phyloP scores from a whole-genome alignment of 202 grass and related monocot genomes.

The Carex arenaria region DNA sequence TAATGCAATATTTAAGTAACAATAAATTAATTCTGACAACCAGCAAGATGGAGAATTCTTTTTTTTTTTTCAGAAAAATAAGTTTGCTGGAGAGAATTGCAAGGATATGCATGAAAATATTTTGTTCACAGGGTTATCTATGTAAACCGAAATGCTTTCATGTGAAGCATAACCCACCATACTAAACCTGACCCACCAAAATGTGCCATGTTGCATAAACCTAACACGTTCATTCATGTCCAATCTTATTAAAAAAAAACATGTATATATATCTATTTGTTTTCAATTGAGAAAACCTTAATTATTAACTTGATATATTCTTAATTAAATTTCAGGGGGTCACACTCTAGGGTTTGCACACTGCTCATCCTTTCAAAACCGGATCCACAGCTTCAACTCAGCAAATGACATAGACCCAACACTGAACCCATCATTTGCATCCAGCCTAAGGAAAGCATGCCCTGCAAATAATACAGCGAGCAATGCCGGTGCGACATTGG shows the following conservation, averaged over 20 bases:
- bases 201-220: slow-evolving; percentile 8
- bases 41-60: too few relatives aligned
- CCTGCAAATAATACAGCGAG: slow-evolving; percentile 57
- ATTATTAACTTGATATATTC: neutral
- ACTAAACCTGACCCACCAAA: slow-evolving; percentile 5
- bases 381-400: slow-evolving; percentile 38
- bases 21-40: neutral
- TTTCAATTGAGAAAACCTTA: neutral
- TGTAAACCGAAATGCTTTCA: neutral
- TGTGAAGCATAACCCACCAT: slow-evolving; percentile 1
- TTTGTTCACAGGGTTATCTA: neutral
- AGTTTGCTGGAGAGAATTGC: neutral
- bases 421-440: slow-evolving; percentile 63
- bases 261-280: neutral
- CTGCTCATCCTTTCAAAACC: slow-evolving; percentile 83
- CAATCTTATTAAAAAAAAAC: neutral
- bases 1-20: neutral
- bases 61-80: neutral
- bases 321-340: slow-evolving; percentile 31
- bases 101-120: neutral
- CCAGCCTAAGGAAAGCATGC: slow-evolving; percentile 46
- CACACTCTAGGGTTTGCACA: slow-evolving; percentile 91
- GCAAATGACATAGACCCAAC: slow-evolving; percentile 38
- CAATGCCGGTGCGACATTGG: slow-evolving; percentile 43
- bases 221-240: slow-evolving; percentile 11